A percentile compares a stretch with the other conserved stretches of the same genome.
phyloP scores from a whole-genome alignment of 208 protist genomes.

The Spironucleus salmonicida region DNA sequence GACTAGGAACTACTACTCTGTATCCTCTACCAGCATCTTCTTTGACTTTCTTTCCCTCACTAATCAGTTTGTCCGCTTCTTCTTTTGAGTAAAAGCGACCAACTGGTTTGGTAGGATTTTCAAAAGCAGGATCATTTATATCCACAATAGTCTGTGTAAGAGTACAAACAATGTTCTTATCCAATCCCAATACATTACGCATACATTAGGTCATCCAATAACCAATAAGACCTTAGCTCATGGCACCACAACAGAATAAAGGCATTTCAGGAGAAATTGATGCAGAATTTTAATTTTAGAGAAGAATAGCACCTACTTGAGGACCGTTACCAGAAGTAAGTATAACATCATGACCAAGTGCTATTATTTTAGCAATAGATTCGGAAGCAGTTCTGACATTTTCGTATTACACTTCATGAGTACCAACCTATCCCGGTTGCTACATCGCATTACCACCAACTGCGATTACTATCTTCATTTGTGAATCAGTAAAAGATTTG shows the following conservation, averaged over 20 bases:
- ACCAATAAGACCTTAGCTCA: slow-evolving; percentile 38
- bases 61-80: slow-evolving; percentile 32
- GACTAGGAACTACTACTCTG: slow-evolving; percentile 44
- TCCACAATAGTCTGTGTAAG: slow-evolving; percentile 41
- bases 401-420: background rate
- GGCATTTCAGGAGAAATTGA: slow-evolving; percentile 17
- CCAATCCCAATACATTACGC: background rate
- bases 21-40: slow-evolving; percentile 38
- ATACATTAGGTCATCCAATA: slow-evolving; percentile 39
- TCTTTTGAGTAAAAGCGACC: slow-evolving; percentile 44
- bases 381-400: background rate
- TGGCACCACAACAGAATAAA: slow-evolving; percentile 26
- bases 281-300: slow-evolving; percentile 18
- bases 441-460: slow-evolving; percentile 35
- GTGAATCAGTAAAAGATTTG: too few species aligned
- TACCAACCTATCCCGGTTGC: background rate
- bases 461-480: slow-evolving; percentile 16
- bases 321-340: slow-evolving; percentile 35
- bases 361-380: background rate
- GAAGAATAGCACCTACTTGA: slow-evolving; percentile 33
- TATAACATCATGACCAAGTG: slow-evolving; percentile 11
- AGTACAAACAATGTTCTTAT: slow-evolving; percentile 12
- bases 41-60: background rate
- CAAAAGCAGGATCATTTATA: slow-evolving; percentile 36
- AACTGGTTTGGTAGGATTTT: slow-evolving; percentile 44